Percentiles rank a stretch among this genome's conserved stretches.
Conservation (phyloP, 2,329 filamentous ascomycete genomes). For the Gremmenia infestans region DNA sequence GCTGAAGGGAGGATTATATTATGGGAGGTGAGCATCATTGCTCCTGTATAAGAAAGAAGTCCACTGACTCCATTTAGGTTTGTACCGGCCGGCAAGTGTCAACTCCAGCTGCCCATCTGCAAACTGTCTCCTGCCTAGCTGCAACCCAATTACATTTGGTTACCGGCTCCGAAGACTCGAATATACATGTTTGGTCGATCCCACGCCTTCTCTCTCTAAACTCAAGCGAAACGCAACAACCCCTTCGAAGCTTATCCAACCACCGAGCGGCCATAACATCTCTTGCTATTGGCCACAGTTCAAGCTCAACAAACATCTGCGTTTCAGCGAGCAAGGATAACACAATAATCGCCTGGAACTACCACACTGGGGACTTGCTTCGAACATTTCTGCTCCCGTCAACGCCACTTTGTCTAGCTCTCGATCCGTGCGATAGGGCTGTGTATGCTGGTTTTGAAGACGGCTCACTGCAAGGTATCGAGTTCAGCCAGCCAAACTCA, state of each 20-base stretch:
- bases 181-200: slow-evolving; percentile 87
- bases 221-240: slow-evolving; percentile 55
- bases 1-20: slow-evolving; percentile 79
- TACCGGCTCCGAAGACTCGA: slow-evolving; percentile 79
- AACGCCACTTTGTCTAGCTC: slow-evolving; percentile 63
- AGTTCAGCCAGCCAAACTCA: slow-evolving; percentile 57
- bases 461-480: slow-evolving; percentile 72
- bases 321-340: slow-evolving; percentile 82
- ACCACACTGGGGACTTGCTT: slow-evolving; percentile 68
- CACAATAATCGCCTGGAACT: slow-evolving; percentile 91
- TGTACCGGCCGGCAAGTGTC: slow-evolving; percentile 72
- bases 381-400: slow-evolving; percentile 76
- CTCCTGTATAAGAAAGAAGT: neutral
- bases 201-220: slow-evolving; percentile 62
- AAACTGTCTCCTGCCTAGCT: slow-evolving; percentile 71
- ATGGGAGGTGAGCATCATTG: slow-evolving; percentile 72
- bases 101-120: slow-evolving; percentile 73
- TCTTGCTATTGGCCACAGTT: slow-evolving; percentile 58
- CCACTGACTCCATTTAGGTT: slow-evolving; percentile 43
- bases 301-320: slow-evolving; percentile 72
- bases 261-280: slow-evolving; percentile 71
- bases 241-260: slow-evolving; percentile 70
- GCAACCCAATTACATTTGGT: slow-evolving; percentile 68
- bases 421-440: slow-evolving; percentile 81
- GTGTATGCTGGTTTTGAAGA: slow-evolving; percentile 78